Evolutionary conservation across 2,329 filamentous ascomycete species (phyloP).

Genomic region (Periconia digitata): DNA sequence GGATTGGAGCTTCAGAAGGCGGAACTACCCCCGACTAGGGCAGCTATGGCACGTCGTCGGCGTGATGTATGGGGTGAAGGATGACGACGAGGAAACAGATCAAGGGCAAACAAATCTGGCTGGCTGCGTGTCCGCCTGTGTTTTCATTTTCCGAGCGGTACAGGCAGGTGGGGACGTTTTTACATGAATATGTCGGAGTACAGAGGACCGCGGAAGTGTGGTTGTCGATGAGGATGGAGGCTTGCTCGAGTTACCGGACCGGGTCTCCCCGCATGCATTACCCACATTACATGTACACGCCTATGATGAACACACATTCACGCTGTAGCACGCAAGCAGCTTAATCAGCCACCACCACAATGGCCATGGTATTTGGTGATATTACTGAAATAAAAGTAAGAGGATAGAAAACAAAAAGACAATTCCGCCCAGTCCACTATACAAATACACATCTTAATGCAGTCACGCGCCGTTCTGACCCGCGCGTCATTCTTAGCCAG

Average conservation of each 20-base stretch:
- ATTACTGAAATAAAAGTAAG: background rate
- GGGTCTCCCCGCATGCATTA: constrained; percentile 5
- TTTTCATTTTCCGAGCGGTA: constrained; percentile 31
- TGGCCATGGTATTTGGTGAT: background rate
- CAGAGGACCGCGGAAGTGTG: constrained; percentile 5
- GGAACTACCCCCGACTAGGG: background rate
- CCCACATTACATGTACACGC: background rate
- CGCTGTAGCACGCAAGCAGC: background rate
- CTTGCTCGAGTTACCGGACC: constrained; percentile 3
- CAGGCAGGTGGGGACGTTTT: constrained; percentile 2
- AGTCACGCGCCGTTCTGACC: constrained; percentile 8
- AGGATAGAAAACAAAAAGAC: background rate
- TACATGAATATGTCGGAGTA: constrained; percentile 8
- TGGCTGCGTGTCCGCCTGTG: constrained; percentile 21
- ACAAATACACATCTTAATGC: constrained; percentile 8
- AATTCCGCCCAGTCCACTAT: constrained; percentile 7
- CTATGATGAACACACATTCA: background rate
- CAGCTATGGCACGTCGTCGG: background rate
- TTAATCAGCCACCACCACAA: background rate
- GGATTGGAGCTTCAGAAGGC: constrained; percentile 1
- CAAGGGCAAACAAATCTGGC: constrained; percentile 28
- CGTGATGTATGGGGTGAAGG: background rate
- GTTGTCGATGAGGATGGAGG: constrained; percentile 9
- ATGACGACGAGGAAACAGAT: constrained; percentile 12
- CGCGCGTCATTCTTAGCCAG: constrained; percentile 7